Conservation (phyloP, 441 rosid genomes). For the Viola pubescens region DNA sequence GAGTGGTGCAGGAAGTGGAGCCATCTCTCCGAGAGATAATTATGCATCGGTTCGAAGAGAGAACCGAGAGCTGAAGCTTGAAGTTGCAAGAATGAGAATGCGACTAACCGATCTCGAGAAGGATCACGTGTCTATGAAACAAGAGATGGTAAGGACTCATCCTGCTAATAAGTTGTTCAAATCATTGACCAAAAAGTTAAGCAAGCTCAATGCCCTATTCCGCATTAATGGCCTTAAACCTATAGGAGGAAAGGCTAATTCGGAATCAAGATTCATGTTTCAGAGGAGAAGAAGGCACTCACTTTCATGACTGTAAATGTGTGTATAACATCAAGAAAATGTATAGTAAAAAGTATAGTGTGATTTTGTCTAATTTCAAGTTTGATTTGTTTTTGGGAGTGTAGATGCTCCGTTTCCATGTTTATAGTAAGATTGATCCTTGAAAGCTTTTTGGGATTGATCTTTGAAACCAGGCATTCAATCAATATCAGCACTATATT, state of each 20-base stretch:
- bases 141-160: constrained; percentile 61
- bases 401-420: constrained; percentile 16
- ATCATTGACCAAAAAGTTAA: constrained; percentile 60
- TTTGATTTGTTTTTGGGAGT: constrained; percentile 3
- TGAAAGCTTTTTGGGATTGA: constrained; percentile 3
- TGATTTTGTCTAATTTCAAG: constrained; percentile 11
- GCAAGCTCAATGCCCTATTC: constrained; percentile 72
- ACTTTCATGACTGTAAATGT: constrained; percentile 43
- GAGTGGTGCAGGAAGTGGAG: constrained; percentile 92
- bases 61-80: constrained; percentile 88
- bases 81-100: constrained; percentile 97
- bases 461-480: constrained; percentile 11
- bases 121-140: constrained; percentile 88
- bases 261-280: constrained; percentile 61
- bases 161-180: constrained; percentile 69
- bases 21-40: constrained; percentile 90
- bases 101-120: constrained; percentile 89
- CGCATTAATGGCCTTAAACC: constrained; percentile 53
- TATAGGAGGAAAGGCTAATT: constrained; percentile 36
- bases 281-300: constrained; percentile 77
- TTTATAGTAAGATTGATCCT: constrained; percentile 7
- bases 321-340: constrained; percentile 16
- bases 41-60: constrained; percentile 93
- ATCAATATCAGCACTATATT: neutral
- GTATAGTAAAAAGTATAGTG: constrained; percentile 27